Evolutionary conservation across 441 rosid genomes (phyloP).

Genomic region (Rhodomyrtus psidioides): DNA sequence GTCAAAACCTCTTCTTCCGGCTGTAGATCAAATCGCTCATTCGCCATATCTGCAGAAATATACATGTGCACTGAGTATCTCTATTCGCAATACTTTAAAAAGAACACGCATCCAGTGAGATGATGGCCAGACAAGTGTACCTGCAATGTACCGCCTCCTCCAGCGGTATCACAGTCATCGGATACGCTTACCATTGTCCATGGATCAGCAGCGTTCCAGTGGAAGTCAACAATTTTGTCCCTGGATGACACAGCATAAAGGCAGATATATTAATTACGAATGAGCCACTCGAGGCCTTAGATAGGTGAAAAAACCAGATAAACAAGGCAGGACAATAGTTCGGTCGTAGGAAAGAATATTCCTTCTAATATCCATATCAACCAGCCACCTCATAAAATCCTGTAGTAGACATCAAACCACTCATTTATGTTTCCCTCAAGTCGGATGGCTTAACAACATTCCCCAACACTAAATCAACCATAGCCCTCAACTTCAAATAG

Average conservation of each 20-base stretch:
- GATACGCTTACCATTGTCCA: slow-evolving; percentile 98
- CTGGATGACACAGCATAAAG: slow-evolving; percentile 21
- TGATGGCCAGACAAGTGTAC: slow-evolving; percentile 20
- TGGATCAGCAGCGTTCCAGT: slow-evolving; percentile 87
- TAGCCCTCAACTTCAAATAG: not conserved
- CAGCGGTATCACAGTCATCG: slow-evolving; percentile 90
- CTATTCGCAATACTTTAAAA: not conserved
- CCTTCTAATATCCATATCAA: not conserved
- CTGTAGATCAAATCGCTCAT: slow-evolving; percentile 91
- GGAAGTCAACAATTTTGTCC: slow-evolving; percentile 98
- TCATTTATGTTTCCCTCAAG: not conserved
- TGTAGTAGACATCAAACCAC: not conserved
- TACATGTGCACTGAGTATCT: not conserved
- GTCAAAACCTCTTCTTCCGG: slow-evolving; percentile 90
- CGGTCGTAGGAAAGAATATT: not conserved
- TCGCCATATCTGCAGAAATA: slow-evolving; percentile 77
- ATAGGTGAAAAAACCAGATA: not conserved
- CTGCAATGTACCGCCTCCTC: slow-evolving; percentile 99
- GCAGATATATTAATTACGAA: not conserved
- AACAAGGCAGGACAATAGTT: not conserved
- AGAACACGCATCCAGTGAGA: not conserved
- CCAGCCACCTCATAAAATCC: not conserved
- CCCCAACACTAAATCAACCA: not conserved
- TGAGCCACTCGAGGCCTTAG: not conserved
- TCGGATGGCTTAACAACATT: not conserved